phyloP scores from a whole-genome alignment of 805 yeast species.

The Pichia thaimueangensis region DNA sequence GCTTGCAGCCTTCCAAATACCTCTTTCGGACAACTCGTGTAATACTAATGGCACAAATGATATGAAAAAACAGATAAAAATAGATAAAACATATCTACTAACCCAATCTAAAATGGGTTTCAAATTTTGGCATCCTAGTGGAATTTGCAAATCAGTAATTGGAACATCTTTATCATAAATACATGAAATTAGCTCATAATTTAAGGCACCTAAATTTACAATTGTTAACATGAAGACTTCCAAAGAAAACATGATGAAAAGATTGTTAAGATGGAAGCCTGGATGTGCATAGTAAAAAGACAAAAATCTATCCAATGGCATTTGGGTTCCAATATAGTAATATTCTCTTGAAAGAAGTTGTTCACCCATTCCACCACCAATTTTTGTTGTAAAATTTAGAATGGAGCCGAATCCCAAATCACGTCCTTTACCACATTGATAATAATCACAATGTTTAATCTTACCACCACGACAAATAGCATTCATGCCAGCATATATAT shows the following conservation, averaged over 20 bases:
- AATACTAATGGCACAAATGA: conserved; percentile 83
- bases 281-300: conserved; percentile 96
- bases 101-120: conserved; percentile 90
- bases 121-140: conserved; percentile 80
- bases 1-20: conserved; percentile 63
- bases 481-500: conserved; percentile 92
- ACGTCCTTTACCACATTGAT: conserved; percentile 95
- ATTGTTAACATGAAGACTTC: conserved; percentile 78
- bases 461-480: conserved; percentile 87
- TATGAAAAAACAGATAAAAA: conserved; percentile 87
- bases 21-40: conserved; percentile 85
- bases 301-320: conserved; percentile 83
- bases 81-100: conserved; percentile 77
- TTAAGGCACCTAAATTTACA: conserved; percentile 72
- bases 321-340: conserved; percentile 80
- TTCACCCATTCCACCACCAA: conserved; percentile 99
- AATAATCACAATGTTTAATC: conserved; percentile 91
- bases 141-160: conserved; percentile 64
- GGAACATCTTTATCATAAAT: conserved; percentile 59
- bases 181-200: conserved; percentile 67
- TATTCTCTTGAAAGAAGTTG: conserved; percentile 89
- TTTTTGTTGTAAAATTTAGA: conserved; percentile 87
- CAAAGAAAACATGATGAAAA: conserved; percentile 82
- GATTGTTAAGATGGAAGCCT: conserved; percentile 89
- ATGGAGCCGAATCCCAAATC: conserved; percentile 92